Conservation (phyloP, 2,329 filamentous ascomycete genomes). For the Aspergillus arachidicola region DNA sequence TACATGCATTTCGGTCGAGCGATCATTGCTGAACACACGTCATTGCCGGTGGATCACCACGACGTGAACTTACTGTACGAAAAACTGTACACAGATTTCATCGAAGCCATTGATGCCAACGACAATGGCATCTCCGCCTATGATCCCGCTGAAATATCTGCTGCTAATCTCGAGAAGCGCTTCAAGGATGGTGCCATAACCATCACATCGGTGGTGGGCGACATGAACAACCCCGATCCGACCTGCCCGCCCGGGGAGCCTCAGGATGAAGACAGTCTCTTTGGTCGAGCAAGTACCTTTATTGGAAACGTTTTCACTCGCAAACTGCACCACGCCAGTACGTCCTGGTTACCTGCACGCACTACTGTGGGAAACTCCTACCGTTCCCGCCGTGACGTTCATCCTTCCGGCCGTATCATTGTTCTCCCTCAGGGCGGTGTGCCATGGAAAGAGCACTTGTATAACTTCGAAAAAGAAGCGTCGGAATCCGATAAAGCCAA, state of each 20-base stretch:
- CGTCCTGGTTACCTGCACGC: constrained; percentile 85
- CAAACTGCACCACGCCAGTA: constrained; percentile 74
- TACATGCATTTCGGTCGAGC: constrained; percentile 92
- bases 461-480: constrained; percentile 72
- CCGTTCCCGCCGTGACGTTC: constrained; percentile 64
- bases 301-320: constrained; percentile 88
- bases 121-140: constrained; percentile 92
- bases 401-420: constrained; percentile 76
- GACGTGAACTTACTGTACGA: constrained; percentile 76
- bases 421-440: constrained; percentile 75
- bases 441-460: constrained; percentile 96
- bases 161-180: constrained; percentile 75
- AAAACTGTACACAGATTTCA: constrained; percentile 89
- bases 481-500: constrained; percentile 37
- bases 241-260: constrained; percentile 54
- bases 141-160: constrained; percentile 68
- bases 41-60: constrained; percentile 60
- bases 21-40: constrained; percentile 72
- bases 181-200: constrained; percentile 83
- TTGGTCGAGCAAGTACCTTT: constrained; percentile 73
- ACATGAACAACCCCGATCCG: constrained; percentile 70
- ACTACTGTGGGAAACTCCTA: constrained; percentile 77
- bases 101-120: constrained; percentile 95
- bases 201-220: constrained; percentile 79
- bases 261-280: constrained; percentile 81